Percentiles rank a stretch among this genome's conserved stretches.
These are phyloP conservation scores for Choiromyces venosus DNA, from an alignment of 495 filamentous ascomycete genomes.

Conservation along the genomic window DNA sequence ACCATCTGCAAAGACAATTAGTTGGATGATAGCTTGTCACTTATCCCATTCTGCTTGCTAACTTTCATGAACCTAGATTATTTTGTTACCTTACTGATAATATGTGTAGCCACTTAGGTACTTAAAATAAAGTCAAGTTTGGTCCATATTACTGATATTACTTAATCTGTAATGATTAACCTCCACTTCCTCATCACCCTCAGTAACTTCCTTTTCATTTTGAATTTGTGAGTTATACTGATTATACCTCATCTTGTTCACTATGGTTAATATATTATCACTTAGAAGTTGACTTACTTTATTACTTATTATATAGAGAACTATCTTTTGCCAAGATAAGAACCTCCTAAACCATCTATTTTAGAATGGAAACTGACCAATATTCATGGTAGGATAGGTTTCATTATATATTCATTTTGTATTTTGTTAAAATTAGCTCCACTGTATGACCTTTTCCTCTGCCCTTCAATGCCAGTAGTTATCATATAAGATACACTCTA, in stretches of 20 bases:
- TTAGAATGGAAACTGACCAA: slow-evolving; percentile 1
- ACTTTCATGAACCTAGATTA: slow-evolving; percentile 8
- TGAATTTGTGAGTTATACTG: not conserved
- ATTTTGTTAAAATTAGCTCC: not conserved
- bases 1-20: slow-evolving; percentile 8
- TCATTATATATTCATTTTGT: not conserved
- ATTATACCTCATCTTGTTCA: slow-evolving; percentile 1
- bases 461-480: not conserved
- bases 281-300: not conserved
- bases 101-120: slow-evolving; percentile 17
- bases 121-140: slow-evolving; percentile 14
- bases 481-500: slow-evolving; percentile 5
- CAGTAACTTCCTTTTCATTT: too few relatives aligned
- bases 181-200: not conserved
- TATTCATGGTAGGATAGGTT: too few relatives aligned
- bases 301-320: slow-evolving; percentile 7
- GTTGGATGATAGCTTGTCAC: slow-evolving; percentile 13
- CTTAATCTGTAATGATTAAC: slow-evolving; percentile 4
- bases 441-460: not conserved
- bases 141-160: slow-evolving; percentile 14
- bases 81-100: slow-evolving; percentile 11
- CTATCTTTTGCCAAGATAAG: slow-evolving; percentile 5
- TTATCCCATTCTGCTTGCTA: slow-evolving; percentile 13
- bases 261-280: not conserved
- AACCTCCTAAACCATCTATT: slow-evolving; percentile 12